These are phyloP conservation scores for Lactarius pseudohatsudake DNA, from an alignment of 768 basidiomycete genomes.

Conservation along the genomic window DNA sequence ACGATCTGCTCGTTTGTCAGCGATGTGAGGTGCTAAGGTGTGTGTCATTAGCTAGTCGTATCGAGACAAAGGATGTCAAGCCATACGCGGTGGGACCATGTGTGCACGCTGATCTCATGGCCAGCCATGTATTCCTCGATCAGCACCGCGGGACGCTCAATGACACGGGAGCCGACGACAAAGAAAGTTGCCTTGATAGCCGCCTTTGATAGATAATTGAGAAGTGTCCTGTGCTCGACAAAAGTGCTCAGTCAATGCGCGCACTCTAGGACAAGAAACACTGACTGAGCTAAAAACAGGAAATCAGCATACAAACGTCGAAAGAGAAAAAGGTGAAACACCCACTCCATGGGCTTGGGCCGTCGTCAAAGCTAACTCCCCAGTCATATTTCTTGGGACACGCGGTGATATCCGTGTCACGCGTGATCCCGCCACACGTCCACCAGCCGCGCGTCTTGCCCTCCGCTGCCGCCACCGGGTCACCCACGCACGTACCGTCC, in stretches of 20 bases:
- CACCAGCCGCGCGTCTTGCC: slow-evolving; percentile 80
- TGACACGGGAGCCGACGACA: slow-evolving; percentile 80
- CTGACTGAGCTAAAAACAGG: slow-evolving; percentile 49
- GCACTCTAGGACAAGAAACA: slow-evolving; percentile 6
- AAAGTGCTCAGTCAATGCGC: neutral
- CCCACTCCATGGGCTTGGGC: slow-evolving; percentile 81
- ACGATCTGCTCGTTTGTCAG: slow-evolving; percentile 83
- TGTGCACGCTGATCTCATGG: slow-evolving; percentile 82
- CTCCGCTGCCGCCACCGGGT: slow-evolving; percentile 54
- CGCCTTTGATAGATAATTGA: slow-evolving; percentile 67
- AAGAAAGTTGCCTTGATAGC: slow-evolving; percentile 85
- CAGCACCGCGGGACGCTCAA: slow-evolving; percentile 73
- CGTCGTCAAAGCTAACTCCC: slow-evolving; percentile 88
- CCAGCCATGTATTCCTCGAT: slow-evolving; percentile 78
- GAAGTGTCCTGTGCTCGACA: slow-evolving; percentile 50
- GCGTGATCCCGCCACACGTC: slow-evolving; percentile 79
- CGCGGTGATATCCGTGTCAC: slow-evolving; percentile 56
- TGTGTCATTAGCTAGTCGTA: slow-evolving; percentile 33
- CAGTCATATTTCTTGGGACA: slow-evolving; percentile 71
- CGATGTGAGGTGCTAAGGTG: slow-evolving; percentile 55
- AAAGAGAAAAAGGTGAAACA: slow-evolving; percentile 24
- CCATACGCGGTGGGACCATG: slow-evolving; percentile 81
- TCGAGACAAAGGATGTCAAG: slow-evolving; percentile 20
- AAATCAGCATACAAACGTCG: neutral
- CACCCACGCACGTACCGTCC: slow-evolving; percentile 67